These are phyloP conservation scores for Delphinella strobiligena DNA, from an alignment of 2,329 filamentous ascomycete species.

Conservation along the genomic window DNA sequence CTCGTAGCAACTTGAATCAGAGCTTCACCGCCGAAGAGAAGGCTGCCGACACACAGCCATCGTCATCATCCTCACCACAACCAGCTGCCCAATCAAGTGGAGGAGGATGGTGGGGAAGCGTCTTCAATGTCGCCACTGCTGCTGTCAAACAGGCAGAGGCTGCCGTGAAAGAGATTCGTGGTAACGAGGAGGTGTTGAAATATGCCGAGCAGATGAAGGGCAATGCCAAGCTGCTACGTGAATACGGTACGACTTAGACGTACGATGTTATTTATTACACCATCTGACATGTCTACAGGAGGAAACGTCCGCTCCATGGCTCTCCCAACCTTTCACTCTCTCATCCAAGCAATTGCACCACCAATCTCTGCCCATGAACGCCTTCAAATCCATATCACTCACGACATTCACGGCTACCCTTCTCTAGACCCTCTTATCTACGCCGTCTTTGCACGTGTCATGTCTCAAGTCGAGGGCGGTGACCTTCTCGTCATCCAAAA, in stretches of 20 bases:
- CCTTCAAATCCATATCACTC: constrained; percentile 91
- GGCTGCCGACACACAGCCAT: constrained; percentile 1
- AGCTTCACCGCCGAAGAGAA: constrained; percentile 50
- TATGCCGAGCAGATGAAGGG: constrained; percentile 92
- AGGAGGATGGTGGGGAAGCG: constrained; percentile 72
- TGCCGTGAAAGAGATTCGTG: constrained; percentile 86
- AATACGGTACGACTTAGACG: constrained; percentile 50
- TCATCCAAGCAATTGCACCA: constrained; percentile 88
- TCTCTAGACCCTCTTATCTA: constrained; percentile 89
- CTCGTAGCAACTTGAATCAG: constrained; percentile 52
- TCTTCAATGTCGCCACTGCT: constrained; percentile 71
- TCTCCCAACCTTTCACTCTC: constrained; percentile 85
- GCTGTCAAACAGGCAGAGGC: constrained; percentile 87
- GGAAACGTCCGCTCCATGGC: constrained; percentile 78
- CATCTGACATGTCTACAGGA: constrained; percentile 39
- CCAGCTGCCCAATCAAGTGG: constrained; percentile 19
- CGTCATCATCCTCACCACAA: constrained; percentile 4
- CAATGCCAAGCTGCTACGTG: constrained; percentile 68
- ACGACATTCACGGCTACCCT: constrained; percentile 89
- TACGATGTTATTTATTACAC: not conserved
- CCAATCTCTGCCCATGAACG: constrained; percentile 96
- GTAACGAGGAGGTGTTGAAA: constrained; percentile 90
- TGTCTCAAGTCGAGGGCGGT: constrained; percentile 97
- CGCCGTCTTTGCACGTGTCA: constrained; percentile 82
- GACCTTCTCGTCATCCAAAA: constrained; percentile 90